Conservation (phyloP, 2,329 filamentous ascomycete genomes). For the Meredithiella fracta region DNA sequence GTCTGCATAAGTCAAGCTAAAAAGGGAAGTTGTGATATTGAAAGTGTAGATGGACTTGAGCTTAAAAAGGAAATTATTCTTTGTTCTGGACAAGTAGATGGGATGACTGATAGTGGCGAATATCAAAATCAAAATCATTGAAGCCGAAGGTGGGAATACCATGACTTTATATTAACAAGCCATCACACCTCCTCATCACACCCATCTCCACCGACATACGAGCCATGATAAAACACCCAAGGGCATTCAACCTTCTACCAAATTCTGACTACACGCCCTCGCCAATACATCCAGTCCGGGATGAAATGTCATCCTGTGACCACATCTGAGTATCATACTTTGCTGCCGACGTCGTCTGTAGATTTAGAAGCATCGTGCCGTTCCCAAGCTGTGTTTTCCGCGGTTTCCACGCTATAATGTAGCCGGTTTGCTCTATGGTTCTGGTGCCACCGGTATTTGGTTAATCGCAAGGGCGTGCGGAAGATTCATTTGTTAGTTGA, state of each 20-base stretch:
- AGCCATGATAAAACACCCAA: no score
- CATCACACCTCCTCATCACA: no score
- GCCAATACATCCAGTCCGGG: not conserved
- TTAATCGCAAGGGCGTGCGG: no score
- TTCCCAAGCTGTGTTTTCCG: not conserved
- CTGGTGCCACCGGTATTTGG: no score
- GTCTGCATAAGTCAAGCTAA: not conserved
- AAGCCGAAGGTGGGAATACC: no score
- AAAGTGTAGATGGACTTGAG: not conserved
- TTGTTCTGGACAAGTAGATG: not conserved
- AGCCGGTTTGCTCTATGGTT: no score
- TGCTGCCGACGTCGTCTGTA: not conserved
- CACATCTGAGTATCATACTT: not conserved
- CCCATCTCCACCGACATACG: no score
- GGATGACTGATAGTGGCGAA: no score
- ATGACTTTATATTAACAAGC: no score
- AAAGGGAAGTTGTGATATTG: not conserved
- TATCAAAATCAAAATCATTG: no score
- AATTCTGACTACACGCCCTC: not conserved
- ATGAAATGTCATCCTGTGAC: not conserved
- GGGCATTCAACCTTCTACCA: no score
- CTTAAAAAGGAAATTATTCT: not conserved
- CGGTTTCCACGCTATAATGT: not conserved
- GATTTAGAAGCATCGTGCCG: not conserved
- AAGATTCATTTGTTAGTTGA: no score